These are phyloP conservation scores for Paracorniculantispora psalliotae DNA, from an alignment of 2,329 filamentous ascomycete genomes.

Conservation along the genomic window DNA sequence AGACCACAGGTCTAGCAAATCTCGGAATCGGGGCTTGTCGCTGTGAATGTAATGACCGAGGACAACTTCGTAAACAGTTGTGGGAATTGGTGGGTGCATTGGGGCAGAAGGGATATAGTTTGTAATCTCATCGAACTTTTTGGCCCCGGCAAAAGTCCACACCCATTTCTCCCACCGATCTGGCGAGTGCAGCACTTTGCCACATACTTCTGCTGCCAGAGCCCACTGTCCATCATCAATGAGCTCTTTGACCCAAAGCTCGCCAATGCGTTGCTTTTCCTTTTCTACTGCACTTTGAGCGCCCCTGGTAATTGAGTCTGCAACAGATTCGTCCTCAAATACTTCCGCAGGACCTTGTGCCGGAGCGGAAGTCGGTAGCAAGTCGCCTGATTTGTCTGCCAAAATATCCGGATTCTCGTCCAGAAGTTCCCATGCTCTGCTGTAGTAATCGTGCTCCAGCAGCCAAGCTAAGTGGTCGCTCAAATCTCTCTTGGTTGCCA, in stretches of 20 bases:
- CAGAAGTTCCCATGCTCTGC: slow-evolving; percentile 82
- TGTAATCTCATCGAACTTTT: slow-evolving; percentile 86
- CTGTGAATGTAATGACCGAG: slow-evolving; percentile 81
- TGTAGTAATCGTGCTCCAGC: slow-evolving; percentile 72
- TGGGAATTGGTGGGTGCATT: slow-evolving; percentile 73
- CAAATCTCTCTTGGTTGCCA: slow-evolving; percentile 82
- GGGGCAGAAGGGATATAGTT: slow-evolving; percentile 72
- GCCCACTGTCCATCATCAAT: slow-evolving; percentile 70
- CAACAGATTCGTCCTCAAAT: slow-evolving; percentile 60
- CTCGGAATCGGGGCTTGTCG: slow-evolving; percentile 69
- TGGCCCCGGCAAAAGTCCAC: slow-evolving; percentile 80
- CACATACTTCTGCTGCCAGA: slow-evolving; percentile 73
- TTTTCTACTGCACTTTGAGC: slow-evolving; percentile 67
- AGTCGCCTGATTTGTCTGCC: slow-evolving; percentile 33
- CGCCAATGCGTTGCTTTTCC: slow-evolving; percentile 86
- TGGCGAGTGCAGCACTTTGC: slow-evolving; percentile 74
- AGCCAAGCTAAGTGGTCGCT: slow-evolving; percentile 84
- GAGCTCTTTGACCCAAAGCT: slow-evolving; percentile 87
- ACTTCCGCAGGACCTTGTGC: slow-evolving; percentile 54
- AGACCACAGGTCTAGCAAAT: slow-evolving; percentile 79
- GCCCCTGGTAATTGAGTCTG: slow-evolving; percentile 53
- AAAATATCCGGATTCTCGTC: slow-evolving; percentile 80
- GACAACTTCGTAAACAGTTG: slow-evolving; percentile 81
- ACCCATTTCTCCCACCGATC: slow-evolving; percentile 94
- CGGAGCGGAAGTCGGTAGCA: slow-evolving; percentile 24